A percentile compares a stretch with the other conserved stretches of the same genome.
These are phyloP conservation scores for Plasmodium vivax DNA, from an alignment of 169 alveolate species.

Conservation along the genomic window DNA sequence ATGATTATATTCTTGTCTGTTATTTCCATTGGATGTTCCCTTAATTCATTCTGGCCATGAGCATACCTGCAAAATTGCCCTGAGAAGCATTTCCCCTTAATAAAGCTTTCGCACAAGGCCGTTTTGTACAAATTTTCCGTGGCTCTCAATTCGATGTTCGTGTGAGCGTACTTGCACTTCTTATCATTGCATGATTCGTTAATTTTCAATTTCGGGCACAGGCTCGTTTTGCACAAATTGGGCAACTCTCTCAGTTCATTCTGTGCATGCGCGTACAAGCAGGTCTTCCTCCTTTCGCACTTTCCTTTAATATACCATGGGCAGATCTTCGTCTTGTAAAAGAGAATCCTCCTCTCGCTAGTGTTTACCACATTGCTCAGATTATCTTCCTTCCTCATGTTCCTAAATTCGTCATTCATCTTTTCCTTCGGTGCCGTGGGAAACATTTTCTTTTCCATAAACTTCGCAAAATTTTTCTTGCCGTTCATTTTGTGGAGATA, in stretches of 20 bases:
- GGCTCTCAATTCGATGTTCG: slow-evolving; percentile 77
- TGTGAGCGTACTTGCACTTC: slow-evolving; percentile 81
- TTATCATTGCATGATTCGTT: slow-evolving; percentile 73
- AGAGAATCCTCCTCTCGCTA: slow-evolving; percentile 59
- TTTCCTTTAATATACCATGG: slow-evolving; percentile 80
- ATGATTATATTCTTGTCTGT: slow-evolving; percentile 70
- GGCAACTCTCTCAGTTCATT: slow-evolving; percentile 78
- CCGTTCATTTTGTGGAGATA: neutral
- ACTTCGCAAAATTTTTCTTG: slow-evolving; percentile 6
- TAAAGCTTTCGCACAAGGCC: slow-evolving; percentile 79
- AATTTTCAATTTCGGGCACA: slow-evolving; percentile 76
- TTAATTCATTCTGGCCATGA: slow-evolving; percentile 76
- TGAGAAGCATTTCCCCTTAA: slow-evolving; percentile 80
- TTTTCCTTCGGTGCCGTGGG: slow-evolving; percentile 5
- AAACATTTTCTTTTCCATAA: neutral
- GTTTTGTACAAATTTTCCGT: slow-evolving; percentile 82
- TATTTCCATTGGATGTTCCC: slow-evolving; percentile 80
- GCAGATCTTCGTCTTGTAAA: slow-evolving; percentile 79
- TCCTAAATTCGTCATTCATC: slow-evolving; percentile 15
- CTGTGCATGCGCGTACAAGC: slow-evolving; percentile 79
- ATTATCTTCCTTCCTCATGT: slow-evolving; percentile 28
- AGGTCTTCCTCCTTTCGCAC: slow-evolving; percentile 77
- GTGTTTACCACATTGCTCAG: slow-evolving; percentile 56
- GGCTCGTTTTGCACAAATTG: slow-evolving; percentile 78
- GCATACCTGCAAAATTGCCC: slow-evolving; percentile 82